Evolutionary conservation across 2,329 filamentous ascomycete species (phyloP), one percentile per base, ranked within the genome.

Genomic region (Colletotrichum spaethianum): DNA sequence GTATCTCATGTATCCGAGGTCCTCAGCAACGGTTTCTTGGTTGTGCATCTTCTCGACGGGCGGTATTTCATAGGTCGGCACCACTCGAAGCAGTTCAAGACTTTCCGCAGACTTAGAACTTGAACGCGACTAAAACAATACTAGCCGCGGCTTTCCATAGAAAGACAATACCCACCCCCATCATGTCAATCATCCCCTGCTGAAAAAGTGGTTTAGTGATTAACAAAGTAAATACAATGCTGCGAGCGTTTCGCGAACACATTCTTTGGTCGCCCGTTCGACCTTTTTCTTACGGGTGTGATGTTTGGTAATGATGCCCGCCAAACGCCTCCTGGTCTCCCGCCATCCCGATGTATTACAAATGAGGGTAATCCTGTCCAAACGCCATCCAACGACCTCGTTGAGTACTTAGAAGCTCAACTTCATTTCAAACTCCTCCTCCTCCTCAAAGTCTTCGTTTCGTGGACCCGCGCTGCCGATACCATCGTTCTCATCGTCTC

Each of bases 381-480:
- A 70, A 72, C 66, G 70, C 70, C 66, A 36, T 55, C 53, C 26
- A 50, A 31, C 23, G 14, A 67, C 36, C 66, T 23, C 28, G 14
- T 40, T 8, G 9, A 44, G 36, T n/a, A 20, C 16, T 42, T 60
- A 72, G 18, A 70, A 72, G 42, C 9, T 78, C 12, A 90, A 76
- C 72, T 86, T 86, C 74, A 92, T 79, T 78, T 91, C 85, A 75
- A 91, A 91, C 38, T 88, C 86, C 8, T 85, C 85, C 23, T 89
- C 88, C 26, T 89, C 87, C 23, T 89, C 87, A 4, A 88, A 83
- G 4, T 86, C 85, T 18, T 83, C 78, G 16, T 66, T 52, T 23
- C 50, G 31, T 11, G 61, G 70, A 23, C 48, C 67, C 9, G 81
- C 70, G 6, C 76, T 78, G 11, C 79, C 82, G 14, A 82, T 77